Evolutionary conservation across 2,329 filamentous ascomycete species (phyloP).

Genomic region (Colletotrichum trifolii): DNA sequence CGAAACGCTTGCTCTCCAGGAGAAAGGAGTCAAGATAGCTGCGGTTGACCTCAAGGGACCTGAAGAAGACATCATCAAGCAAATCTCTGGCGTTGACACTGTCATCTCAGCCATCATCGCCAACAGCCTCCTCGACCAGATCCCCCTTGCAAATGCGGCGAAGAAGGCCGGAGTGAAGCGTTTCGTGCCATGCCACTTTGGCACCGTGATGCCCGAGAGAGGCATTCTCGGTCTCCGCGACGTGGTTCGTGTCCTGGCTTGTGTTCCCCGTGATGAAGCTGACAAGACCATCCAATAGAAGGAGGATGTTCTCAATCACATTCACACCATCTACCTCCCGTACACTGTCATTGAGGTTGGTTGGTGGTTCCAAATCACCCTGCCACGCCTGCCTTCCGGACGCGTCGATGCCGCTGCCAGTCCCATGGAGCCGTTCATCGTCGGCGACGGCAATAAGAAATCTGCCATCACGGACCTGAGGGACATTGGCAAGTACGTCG

Average conservation of each 20-base stretch:
- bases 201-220: constrained; percentile 54
- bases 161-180: constrained; percentile 61
- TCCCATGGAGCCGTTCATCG: constrained; percentile 47
- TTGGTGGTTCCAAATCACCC: constrained; percentile 65
- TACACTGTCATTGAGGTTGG: constrained; percentile 69
- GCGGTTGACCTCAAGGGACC: constrained; percentile 54
- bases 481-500: constrained; percentile 65
- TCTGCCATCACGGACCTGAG: constrained; percentile 58
- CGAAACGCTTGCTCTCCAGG: constrained; percentile 50
- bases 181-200: constrained; percentile 63
- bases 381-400: constrained; percentile 41
- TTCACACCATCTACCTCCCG: constrained; percentile 59
- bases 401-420: constrained; percentile 36
- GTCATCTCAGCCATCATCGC: constrained; percentile 56
- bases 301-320: constrained; percentile 60
- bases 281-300: constrained; percentile 45
- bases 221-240: constrained; percentile 45
- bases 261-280: not conserved
- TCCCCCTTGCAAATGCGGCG: constrained; percentile 58
- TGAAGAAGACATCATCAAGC: constrained; percentile 23
- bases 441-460: constrained; percentile 56
- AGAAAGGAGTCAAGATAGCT: constrained; percentile 55
- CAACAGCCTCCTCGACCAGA: constrained; percentile 52
- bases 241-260: constrained; percentile 28
- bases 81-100: constrained; percentile 44